phyloP scores from a whole-genome alignment of 768 basidiomycete species.

The Suillus subaureus region DNA sequence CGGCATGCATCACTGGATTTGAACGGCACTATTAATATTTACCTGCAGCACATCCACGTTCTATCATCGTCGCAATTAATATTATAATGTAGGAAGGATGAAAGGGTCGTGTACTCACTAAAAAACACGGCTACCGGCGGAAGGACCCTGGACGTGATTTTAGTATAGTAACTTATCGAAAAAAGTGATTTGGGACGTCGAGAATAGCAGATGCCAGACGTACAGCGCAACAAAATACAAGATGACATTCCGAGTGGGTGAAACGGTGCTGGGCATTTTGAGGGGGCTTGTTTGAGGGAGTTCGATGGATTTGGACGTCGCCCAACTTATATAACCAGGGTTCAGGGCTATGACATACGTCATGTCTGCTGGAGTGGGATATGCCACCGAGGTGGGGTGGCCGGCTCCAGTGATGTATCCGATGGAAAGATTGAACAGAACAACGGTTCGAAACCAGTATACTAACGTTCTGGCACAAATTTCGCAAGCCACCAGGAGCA shows the following conservation, averaged over 20 bases:
- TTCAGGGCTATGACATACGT: not conserved
- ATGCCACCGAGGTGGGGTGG: not conserved
- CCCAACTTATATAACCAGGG: not conserved
- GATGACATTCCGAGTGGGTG: conserved; percentile 35
- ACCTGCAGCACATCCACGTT: conserved; percentile 31
- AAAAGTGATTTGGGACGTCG: not conserved
- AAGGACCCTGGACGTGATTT: conserved; percentile 20
- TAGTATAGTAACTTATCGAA: not conserved
- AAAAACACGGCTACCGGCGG: conserved; percentile 32
- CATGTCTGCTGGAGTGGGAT: not conserved
- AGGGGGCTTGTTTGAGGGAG: not conserved
- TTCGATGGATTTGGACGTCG: not conserved
- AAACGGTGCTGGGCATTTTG: conserved; percentile 27
- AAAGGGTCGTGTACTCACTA: conserved; percentile 21
- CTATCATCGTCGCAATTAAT: conserved; percentile 10
- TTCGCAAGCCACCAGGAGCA: no score
- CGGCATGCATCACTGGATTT: not conserved
- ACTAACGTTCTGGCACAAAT: no score
- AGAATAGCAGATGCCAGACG: not conserved
- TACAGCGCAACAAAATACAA: conserved; percentile 41
- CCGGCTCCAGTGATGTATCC: not conserved
- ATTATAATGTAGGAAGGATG: not conserved
- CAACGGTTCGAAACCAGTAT: no score
- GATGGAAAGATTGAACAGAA: no score
- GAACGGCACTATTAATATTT: not conserved